Evolutionary conservation across 2,329 filamentous ascomycete species (phyloP).

Genomic region (Arthrobotrys sinensis): DNA sequence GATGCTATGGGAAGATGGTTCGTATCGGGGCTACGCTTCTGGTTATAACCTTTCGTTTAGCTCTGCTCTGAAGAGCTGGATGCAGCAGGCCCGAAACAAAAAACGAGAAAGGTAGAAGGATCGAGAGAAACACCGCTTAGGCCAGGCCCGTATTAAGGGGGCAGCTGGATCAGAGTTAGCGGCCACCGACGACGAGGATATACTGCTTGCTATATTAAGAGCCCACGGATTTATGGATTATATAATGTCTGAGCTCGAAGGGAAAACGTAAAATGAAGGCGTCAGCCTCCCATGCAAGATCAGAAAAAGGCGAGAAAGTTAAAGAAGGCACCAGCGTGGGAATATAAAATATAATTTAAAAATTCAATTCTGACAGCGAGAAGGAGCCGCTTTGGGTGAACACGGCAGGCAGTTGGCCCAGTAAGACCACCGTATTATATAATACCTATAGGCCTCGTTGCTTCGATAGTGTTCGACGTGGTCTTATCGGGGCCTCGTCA

Average conservation of each 20-base stretch:
- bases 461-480: constrained; percentile 33
- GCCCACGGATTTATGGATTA: constrained; percentile 37
- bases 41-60: constrained; percentile 60
- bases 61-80: constrained; percentile 48
- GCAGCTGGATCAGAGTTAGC: constrained; percentile 3
- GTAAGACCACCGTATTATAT: constrained; percentile 22
- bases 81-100: constrained; percentile 31
- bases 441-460: constrained; percentile 6
- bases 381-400: constrained; percentile 13
- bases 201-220: constrained; percentile 43
- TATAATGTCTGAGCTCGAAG: constrained; percentile 46
- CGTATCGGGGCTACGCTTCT: constrained; percentile 59
- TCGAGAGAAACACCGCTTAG: constrained; percentile 16
- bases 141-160: constrained; percentile 20
- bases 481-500: constrained; percentile 46
- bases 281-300: constrained; percentile 30
- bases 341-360: constrained; percentile 19
- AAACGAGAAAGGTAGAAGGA: constrained; percentile 18
- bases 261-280: constrained; percentile 36
- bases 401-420: neutral
- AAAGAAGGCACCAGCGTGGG: constrained; percentile 6
- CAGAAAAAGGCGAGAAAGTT: neutral
- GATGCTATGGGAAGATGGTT: constrained; percentile 35
- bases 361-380: neutral
- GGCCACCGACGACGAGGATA: constrained; percentile 9